Percentiles rank a stretch among this genome's conserved stretches.
Evolutionary conservation across 768 basidiomycete genomes (phyloP).

Genomic region (Boletus rufocinnamomeus): DNA sequence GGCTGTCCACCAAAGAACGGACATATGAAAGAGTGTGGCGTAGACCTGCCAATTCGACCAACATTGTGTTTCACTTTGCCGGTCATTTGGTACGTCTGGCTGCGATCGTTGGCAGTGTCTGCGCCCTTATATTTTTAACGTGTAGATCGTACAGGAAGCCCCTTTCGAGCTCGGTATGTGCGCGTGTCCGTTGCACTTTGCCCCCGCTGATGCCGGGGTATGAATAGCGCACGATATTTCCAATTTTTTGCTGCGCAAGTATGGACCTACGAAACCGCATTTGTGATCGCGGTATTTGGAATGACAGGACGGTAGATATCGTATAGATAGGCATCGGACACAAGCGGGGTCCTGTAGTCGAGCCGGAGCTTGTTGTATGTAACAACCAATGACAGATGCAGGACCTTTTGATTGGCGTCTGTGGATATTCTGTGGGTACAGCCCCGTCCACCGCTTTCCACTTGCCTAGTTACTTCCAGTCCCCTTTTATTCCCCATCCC

Average conservation of each 20-base stretch:
- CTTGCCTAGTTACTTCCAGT: background rate
- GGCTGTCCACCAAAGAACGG: conserved; percentile 15
- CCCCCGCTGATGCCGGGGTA: background rate
- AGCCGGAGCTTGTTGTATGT: background rate
- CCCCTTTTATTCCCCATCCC: background rate
- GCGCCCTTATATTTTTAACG: background rate
- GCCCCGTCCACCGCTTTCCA: background rate
- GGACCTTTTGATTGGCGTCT: background rate
- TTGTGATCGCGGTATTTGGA: background rate
- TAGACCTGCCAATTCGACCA: conserved; percentile 32
- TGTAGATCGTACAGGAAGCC: conserved; percentile 32
- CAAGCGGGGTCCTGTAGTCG: background rate
- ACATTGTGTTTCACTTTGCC: conserved; percentile 29
- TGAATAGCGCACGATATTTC: conserved; percentile 29
- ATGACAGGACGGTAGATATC: background rate
- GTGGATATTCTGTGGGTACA: background rate
- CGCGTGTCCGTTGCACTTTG: background rate
- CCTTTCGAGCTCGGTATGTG: conserved; percentile 33
- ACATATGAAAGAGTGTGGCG: conserved; percentile 32
- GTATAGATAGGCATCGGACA: too few species aligned
- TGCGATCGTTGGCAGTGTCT: background rate
- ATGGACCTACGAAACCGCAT: conserved; percentile 4
- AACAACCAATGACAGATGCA: background rate
- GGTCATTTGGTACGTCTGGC: conserved; percentile 32
- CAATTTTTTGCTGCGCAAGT: conserved; percentile 23